A percentile compares a stretch with the other conserved stretches of the same genome.
Conservation (phyloP, 441 rosid genomes). For the Pelargonium australe region DNA sequence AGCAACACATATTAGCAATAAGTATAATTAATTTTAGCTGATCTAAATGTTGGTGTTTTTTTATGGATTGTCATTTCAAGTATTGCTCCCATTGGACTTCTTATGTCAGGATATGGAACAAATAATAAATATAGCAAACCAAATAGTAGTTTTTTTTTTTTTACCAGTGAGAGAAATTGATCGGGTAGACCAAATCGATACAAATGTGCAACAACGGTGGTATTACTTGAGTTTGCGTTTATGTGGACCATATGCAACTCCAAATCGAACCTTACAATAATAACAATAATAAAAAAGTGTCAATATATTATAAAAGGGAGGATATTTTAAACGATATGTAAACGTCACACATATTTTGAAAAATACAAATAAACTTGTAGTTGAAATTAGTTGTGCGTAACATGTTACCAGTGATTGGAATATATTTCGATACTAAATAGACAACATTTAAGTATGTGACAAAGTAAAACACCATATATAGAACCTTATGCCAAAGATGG, state of each 20-base stretch:
- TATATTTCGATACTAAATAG: neutral
- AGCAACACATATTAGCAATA: no score
- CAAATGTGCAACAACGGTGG: slow-evolving; percentile 42
- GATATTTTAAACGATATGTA: neutral
- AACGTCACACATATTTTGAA: neutral
- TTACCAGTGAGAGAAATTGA: slow-evolving; percentile 31
- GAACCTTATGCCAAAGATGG: slow-evolving; percentile 57
- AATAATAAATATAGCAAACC: no score
- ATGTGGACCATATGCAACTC: slow-evolving; percentile 66
- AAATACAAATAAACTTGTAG: no score
- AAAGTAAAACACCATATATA: neutral
- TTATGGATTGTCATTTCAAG: neutral
- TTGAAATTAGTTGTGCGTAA: no score
- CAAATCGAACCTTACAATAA: slow-evolving; percentile 38
- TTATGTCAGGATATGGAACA: neutral
- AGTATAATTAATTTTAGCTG: slow-evolving; percentile 1
- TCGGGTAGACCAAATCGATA: slow-evolving; percentile 49
- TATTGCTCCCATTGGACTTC: neutral
- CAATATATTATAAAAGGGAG: neutral
- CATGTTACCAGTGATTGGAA: no score
- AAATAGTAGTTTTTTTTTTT: no score
- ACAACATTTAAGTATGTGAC: neutral
- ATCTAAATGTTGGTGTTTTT: slow-evolving; percentile 4
- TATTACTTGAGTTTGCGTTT: slow-evolving; percentile 30
- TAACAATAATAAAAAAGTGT: neutral